Percentiles rank a stretch among this genome's conserved stretches.
phyloP scores from a whole-genome alignment of 1,284 basidiomycete genomes.

The Erythrobasidium hasegawianum region DNA sequence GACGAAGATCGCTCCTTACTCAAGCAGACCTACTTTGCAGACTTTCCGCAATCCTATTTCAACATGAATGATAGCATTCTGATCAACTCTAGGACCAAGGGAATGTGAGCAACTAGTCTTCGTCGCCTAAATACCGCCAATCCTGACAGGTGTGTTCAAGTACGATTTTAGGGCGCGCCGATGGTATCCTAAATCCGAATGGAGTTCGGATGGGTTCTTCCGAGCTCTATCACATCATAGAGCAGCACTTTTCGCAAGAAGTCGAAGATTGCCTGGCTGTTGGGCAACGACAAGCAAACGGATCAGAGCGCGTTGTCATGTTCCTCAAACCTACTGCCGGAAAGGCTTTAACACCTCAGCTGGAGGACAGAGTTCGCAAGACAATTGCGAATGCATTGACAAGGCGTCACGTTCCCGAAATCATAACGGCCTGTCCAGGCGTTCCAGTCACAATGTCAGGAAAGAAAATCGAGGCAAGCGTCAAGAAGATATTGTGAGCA shows the following conservation, averaged over 20 bases:
- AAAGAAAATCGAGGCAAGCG: constrained; percentile 45
- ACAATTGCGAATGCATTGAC: constrained; percentile 43
- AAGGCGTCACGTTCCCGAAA: constrained; percentile 46
- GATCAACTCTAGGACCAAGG: no score
- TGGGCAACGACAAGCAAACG: constrained; percentile 43
- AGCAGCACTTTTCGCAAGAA: constrained; percentile 41
- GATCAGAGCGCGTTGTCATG: constrained; percentile 47
- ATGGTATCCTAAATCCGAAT: constrained; percentile 44
- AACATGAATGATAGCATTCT: no score
- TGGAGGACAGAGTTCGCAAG: constrained; percentile 41
- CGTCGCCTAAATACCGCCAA: no score
- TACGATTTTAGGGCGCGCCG: constrained; percentile 41
- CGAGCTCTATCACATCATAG: constrained; percentile 43
- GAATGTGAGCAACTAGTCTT: no score
- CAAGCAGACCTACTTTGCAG: constrained; percentile 48
- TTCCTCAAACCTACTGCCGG: constrained; percentile 45
- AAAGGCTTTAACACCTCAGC: constrained; percentile 28
- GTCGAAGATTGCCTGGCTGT: constrained; percentile 47
- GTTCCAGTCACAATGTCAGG: constrained; percentile 43
- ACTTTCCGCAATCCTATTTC: no score
- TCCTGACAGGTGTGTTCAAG: no score
- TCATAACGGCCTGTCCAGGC: constrained; percentile 44
- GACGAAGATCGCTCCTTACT: constrained; percentile 46
- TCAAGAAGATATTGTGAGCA: constrained; percentile 43
- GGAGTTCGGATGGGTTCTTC: constrained; percentile 43